Evolutionary conservation across 768 basidiomycete species (phyloP).

Genomic region (Mycena haematopus): DNA sequence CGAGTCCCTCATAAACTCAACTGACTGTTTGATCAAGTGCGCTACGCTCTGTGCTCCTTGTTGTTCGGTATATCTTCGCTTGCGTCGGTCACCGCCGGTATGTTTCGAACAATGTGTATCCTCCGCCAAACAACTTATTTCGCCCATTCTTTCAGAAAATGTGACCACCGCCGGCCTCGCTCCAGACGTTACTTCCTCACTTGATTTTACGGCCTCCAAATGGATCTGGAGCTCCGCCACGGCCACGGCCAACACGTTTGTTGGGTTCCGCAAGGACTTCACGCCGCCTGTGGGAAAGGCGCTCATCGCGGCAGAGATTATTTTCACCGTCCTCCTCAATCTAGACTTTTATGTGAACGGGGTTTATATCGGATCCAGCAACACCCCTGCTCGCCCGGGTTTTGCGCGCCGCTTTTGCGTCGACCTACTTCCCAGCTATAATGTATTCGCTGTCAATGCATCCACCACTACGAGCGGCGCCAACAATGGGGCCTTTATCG

Average conservation of each 20-base stretch:
- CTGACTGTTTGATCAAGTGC: background rate
- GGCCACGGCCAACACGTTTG: background rate
- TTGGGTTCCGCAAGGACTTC: background rate
- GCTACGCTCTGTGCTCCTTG: background rate
- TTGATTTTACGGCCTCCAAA: slow-evolving; percentile 8
- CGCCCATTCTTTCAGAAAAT: no score
- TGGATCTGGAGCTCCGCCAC: slow-evolving; percentile 12
- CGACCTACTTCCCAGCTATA: no score
- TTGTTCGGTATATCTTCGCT: background rate
- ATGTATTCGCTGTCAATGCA: slow-evolving; percentile 21
- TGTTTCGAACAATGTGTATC: background rate
- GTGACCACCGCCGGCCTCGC: background rate
- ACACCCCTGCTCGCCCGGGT: background rate
- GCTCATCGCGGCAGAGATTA: slow-evolving; percentile 14
- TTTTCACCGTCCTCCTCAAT: background rate
- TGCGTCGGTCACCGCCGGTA: background rate
- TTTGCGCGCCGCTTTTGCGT: slow-evolving; percentile 11
- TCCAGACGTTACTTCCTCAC: background rate
- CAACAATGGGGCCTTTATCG: background rate
- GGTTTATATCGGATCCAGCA: slow-evolving; percentile 6
- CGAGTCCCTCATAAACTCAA: background rate
- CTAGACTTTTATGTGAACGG: no score
- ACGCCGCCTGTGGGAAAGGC: slow-evolving; percentile 11
- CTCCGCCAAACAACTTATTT: no score
- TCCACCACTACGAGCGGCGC: background rate